Base-by-base conservation (phyloP, 2,329 filamentous ascomycete genomes). In the Didymellaceae sp. region DNA sequence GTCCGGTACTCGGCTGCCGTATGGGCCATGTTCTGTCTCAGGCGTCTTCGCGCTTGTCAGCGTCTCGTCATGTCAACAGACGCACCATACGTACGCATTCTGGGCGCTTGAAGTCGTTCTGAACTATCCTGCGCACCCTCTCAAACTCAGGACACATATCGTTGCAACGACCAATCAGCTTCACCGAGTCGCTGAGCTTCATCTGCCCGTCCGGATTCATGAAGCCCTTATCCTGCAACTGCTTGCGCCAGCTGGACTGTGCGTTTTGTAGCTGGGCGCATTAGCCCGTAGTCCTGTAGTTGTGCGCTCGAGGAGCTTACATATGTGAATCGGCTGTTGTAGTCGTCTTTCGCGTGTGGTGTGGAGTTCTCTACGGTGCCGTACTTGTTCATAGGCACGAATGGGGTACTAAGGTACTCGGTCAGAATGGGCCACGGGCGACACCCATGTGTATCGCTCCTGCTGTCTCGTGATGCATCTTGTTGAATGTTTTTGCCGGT, bases 141-240 rank as follows among this genome's bases (percentile, higher is more conserved):
- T 87, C 85, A 50, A 77, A 85, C 55, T 86, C 82, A 2, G 85
- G 81, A 63, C 85, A 87, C 83, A 87, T 86, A 57, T 82, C 80
- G 30, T 78, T 78, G 68, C 85, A 87, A 41, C 80, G 83, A 41
- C 84, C 85, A 5, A 84, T 79, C 0, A 82, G 78, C 16, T 82
- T 85, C 61, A 87, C 85, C 21, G 84, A 83, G 54, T 86, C 78
- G 22, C 79, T 78, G 50, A 87, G 73, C 18, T 76, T 78, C 44
- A 81, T 83, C n/a, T 82, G 82, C 33, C 68, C 82, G 51, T 84
- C 79, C 5, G 84, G 84, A 62, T 86, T 68, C 69, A 71, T 68
- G 17, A 63, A 62, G 7, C 62, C 49, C 26, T 66, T 50, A 7
- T 56, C 30, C 42, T 71, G 61, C 45, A 70, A 58, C 42, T 79